Conservation (phyloP, 805 yeast genomes). For the Groenewaldozyma tartarivorans region DNA sequence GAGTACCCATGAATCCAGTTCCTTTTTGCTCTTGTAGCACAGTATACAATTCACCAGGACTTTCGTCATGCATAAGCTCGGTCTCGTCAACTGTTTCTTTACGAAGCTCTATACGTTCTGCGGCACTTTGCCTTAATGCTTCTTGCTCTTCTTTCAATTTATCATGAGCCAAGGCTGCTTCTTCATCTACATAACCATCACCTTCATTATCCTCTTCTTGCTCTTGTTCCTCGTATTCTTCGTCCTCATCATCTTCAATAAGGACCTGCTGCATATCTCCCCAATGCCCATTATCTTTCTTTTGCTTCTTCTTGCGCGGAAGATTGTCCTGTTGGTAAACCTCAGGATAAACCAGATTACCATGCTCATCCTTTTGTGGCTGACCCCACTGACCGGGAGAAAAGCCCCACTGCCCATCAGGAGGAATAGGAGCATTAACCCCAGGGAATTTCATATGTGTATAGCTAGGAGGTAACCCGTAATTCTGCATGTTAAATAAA, state of each 20-base stretch:
- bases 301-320: constrained; percentile 7
- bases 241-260: constrained; percentile 15
- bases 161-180: constrained; percentile 24
- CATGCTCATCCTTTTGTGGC: constrained; percentile 28
- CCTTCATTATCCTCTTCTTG: constrained; percentile 26
- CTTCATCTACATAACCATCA: constrained; percentile 30
- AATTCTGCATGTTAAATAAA: constrained; percentile 55
- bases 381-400: constrained; percentile 33
- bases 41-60: constrained; percentile 24
- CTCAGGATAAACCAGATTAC: constrained; percentile 29
- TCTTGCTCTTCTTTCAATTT: constrained; percentile 9
- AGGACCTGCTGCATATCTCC: constrained; percentile 19
- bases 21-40: constrained; percentile 25
- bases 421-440: constrained; percentile 33
- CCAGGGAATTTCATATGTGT: constrained; percentile 53
- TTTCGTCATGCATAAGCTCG: constrained; percentile 1
- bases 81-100: constrained; percentile 8
- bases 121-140: neutral
- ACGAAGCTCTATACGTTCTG: constrained; percentile 11
- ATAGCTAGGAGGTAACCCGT: constrained; percentile 82
- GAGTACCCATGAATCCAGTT: constrained; percentile 24
- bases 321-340: constrained; percentile 18
- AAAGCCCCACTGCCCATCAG: constrained; percentile 32
- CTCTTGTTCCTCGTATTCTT: constrained; percentile 26
- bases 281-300: constrained; percentile 14